These are phyloP conservation scores for Acanthamoeba pearcei DNA, from an alignment of 208 protist species.

Conservation along the genomic window DNA sequence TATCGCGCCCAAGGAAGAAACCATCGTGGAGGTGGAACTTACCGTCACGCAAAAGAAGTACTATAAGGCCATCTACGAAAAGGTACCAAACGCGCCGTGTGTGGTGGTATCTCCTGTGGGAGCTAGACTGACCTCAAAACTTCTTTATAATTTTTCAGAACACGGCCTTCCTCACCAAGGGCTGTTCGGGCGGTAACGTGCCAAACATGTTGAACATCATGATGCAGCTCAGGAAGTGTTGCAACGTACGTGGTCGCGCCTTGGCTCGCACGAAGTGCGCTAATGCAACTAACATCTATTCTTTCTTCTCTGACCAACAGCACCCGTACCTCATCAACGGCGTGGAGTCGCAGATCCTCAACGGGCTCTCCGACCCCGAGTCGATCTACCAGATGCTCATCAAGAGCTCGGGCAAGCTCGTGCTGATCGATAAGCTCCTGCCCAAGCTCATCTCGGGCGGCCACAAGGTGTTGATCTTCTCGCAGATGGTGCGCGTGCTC, in stretches of 20 bases:
- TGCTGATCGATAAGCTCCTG: slow-evolving; percentile 95
- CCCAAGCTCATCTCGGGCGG: slow-evolving; percentile 86
- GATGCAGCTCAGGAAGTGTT: slow-evolving; percentile 93
- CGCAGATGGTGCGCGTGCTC: slow-evolving; percentile 89
- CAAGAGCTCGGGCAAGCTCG: slow-evolving; percentile 91
- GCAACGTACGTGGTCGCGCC: slow-evolving; percentile 80
- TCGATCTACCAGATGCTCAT: slow-evolving; percentile 80
- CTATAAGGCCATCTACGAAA: slow-evolving; percentile 89
- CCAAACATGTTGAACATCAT: slow-evolving; percentile 90
- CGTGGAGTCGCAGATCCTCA: slow-evolving; percentile 75
- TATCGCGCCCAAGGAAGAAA: slow-evolving; percentile 96
- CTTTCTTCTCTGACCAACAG: neutral
- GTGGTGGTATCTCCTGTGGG: neutral
- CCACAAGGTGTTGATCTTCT: slow-evolving; percentile 91
- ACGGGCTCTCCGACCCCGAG: slow-evolving; percentile 37
- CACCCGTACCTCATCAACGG: slow-evolving; percentile 87
- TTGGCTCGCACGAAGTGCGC: neutral
- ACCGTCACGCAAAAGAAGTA: slow-evolving; percentile 91
- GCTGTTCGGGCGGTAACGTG: slow-evolving; percentile 58
- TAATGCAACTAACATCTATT: neutral
- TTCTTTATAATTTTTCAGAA: neutral
- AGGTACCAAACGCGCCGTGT: slow-evolving; percentile 77
- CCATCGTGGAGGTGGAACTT: slow-evolving; percentile 91
- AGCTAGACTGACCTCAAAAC: neutral
- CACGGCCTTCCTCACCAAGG: slow-evolving; percentile 62